phyloP scores from a whole-genome alignment of 495 filamentous ascomycete species.

The Lepidopterella palustris region DNA sequence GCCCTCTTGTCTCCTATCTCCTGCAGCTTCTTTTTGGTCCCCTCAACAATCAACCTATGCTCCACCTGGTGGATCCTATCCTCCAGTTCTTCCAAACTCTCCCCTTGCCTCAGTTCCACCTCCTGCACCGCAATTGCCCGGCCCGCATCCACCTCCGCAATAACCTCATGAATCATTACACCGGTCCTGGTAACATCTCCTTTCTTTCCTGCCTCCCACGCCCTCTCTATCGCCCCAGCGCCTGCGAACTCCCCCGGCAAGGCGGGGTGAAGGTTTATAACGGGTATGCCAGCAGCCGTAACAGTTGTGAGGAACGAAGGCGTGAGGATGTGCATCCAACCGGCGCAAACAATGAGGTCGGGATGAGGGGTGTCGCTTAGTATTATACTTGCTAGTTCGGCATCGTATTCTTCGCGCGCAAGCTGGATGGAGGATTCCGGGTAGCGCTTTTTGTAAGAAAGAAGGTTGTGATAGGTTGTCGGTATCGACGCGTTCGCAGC shows the following conservation, averaged over 20 bases:
- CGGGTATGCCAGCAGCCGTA: constrained; percentile 49
- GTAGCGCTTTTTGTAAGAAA: constrained; percentile 51
- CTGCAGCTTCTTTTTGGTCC: constrained; percentile 27
- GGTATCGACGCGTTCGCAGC: constrained; percentile 66
- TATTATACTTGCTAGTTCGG: constrained; percentile 67
- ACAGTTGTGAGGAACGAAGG: constrained; percentile 61
- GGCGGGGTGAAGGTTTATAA: constrained; percentile 87
- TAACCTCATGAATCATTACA: constrained; percentile 91
- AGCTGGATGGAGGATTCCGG: constrained; percentile 21
- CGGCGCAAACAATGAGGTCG: constrained; percentile 62
- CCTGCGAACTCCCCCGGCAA: constrained; percentile 73
- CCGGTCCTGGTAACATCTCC: constrained; percentile 73
- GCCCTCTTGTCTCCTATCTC: constrained; percentile 7
- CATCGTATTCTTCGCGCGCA: constrained; percentile 65
- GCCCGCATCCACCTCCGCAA: constrained; percentile 77
- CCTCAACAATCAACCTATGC: constrained; percentile 34
- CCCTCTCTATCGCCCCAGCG: constrained; percentile 68
- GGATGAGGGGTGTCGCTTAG: constrained; percentile 60
- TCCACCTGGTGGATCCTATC: constrained; percentile 35
- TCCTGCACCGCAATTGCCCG: constrained; percentile 64
- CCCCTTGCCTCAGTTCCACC: constrained; percentile 59
- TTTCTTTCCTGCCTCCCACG: constrained; percentile 64
- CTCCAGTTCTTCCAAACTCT: constrained; percentile 28
- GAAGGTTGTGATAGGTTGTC: constrained; percentile 79
- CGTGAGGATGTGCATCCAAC: constrained; percentile 70